Evolutionary conservation across 441 rosid species (phyloP).

Genomic region (Syzygium syzygioides): DNA sequence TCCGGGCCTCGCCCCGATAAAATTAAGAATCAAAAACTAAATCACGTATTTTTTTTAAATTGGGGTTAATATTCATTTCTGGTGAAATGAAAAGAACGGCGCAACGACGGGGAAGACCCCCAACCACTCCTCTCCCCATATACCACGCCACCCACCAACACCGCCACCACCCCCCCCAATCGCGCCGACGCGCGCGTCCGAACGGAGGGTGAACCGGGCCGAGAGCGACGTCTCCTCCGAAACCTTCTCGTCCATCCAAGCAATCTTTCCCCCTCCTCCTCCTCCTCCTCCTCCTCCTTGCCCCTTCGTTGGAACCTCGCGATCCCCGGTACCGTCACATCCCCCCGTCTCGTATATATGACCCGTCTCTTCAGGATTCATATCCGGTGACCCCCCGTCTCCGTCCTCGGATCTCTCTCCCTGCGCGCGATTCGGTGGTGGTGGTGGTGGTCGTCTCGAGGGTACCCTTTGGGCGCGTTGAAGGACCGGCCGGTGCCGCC

Average conservation of each 20-base stretch:
- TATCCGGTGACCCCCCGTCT: too few species aligned
- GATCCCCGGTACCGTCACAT: not conserved
- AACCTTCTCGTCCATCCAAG: conserved; percentile 62
- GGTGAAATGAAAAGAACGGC: not conserved
- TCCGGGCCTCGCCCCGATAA: too few species aligned
- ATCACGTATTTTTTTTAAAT: too few species aligned
- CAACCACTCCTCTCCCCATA: not conserved
- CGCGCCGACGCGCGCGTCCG: not conserved
- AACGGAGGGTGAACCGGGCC: not conserved
- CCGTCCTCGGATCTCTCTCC: not conserved
- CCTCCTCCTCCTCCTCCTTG: not conserved
- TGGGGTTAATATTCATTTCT: not conserved
- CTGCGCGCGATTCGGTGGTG: too few species aligned
- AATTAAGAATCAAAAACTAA: too few species aligned
- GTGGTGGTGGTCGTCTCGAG: too few species aligned
- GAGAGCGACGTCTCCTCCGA: conserved; percentile 66
- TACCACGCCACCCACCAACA: not conserved
- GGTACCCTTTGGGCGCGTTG: not conserved
- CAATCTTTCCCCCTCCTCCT: conserved; percentile 38
- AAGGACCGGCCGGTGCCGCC: not conserved
- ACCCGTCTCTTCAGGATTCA: not conserved
- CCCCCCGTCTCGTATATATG: not conserved
- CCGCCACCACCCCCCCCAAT: fast-evolving
- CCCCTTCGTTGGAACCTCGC: not conserved
- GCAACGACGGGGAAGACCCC: not conserved